Base-by-base conservation (phyloP, 2,329 filamentous ascomycete genomes). In the Rachicladosporium sp. region DNA sequence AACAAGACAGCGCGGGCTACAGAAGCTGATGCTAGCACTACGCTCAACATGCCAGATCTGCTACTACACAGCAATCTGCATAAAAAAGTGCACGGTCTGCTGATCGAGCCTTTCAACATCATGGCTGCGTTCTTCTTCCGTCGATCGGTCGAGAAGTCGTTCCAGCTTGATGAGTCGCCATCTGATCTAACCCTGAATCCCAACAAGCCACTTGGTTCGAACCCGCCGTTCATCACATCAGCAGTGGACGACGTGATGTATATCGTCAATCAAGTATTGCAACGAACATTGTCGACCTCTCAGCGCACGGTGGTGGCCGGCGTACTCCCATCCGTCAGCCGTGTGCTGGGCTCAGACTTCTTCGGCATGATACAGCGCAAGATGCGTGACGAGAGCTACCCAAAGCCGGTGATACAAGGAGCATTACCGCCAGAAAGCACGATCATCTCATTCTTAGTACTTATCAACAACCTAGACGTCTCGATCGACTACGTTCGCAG, bases 221-320 rank as follows among this genome's bases (percentile, higher is more conserved):
- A 87, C 50, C 75, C 86, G 2, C 91, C 91, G 1, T 93, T 85
- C 55, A 94, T 98, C 52, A 89, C 91, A 32, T 87, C 88, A 2
- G 88, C 89, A 0, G 88, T 98, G 6, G 91, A 98, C 65, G 91
- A 95, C 64, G 87, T 96, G 55, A 96, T 98, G 89, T 98, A 96
- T 63, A 95, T 98, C 51, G 84, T 94, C 57, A 93, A 93, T 57
- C 81, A 89, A 37, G 82, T 96, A 29, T 70, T 96, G 6, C 82
- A 93, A 47, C 80, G 89, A 48, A 83, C 86, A 0, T 69, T 96
- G 13, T 81, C 84, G 1, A 96, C 93, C 1, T 85, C 83, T 2
- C 88, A 95, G 57, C 71, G 79, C 49, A 72, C 80, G 11, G 78
- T 94, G 3, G 74, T 93, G 15, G 76, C 76, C 32, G 83, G 76